Evolutionary conservation across 1,284 basidiomycete genomes (phyloP), one percentile per base, ranked within the genome.

Genomic region (Fomitopsis schrenkii): DNA sequence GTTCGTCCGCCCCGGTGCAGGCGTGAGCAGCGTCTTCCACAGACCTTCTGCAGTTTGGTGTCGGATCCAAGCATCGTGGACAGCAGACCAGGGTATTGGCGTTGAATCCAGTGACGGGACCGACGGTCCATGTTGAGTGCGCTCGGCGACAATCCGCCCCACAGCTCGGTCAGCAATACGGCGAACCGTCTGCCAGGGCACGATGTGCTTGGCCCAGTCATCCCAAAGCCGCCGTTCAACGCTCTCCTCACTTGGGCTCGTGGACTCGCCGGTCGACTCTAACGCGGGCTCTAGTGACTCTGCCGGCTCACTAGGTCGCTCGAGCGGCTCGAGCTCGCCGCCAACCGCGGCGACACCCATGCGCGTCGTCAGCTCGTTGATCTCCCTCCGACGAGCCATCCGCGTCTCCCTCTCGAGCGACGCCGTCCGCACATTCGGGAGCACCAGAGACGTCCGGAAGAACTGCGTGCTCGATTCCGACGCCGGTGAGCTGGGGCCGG

Each of bases 271-370:
- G 22, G 48, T 12, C n/a, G 44, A 46, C n/a, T 19, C 19, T 19
- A 10, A 30, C 5, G 58, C 57, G 44, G 44, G 53, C n/a, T 61
- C 57, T 56, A 61, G 53, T 41, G 55, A 46, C 48, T 65, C 62
- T 55, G 66, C 67, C 14, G 68, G 45, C 38, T 40, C 67, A 26
- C 22, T 70, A 6, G 9, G 44, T 12, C 17, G 68, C 30, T 75
- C 69, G 59, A 72, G 72, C 58, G 73, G 79, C 52, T 79, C 81
- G n/a, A 95, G 72, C 1, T 76, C 69, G 2, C 91, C 92, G 10
- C 93, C 93, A 12, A 93, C 80, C 2, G 83, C 81, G 35, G 88
- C 86, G 28, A 94, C 79, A 8, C 85, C 93, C 83, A 93, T 91
- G 28, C 88, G 82, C 79, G 92, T 87, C 0, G 85, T 87, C 48